Evolutionary conservation across 2,329 filamentous ascomycete genomes (phyloP).

Genomic region (Corniculantispora saksenae): DNA sequence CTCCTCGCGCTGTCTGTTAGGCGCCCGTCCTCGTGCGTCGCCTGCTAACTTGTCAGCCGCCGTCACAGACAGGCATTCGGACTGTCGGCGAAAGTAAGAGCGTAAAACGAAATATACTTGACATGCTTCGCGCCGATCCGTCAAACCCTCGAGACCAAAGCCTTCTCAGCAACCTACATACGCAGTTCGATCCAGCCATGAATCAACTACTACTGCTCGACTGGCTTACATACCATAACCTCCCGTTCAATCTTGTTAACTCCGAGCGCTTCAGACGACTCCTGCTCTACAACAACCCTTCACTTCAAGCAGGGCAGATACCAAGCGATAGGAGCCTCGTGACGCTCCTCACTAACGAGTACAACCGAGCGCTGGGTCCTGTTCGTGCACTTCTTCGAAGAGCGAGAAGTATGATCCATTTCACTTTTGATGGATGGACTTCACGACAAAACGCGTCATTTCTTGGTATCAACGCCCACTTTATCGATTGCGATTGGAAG

Average conservation of each 20-base stretch:
- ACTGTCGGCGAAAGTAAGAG: too few species aligned
- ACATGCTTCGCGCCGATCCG: conserved; percentile 1
- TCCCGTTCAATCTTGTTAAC: background rate
- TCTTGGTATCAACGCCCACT: background rate
- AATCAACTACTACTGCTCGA: background rate
- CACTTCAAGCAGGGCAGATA: background rate
- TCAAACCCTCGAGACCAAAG: conserved; percentile 3
- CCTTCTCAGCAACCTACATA: conserved; percentile 1
- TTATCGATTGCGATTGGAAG: background rate
- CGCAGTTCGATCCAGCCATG: background rate
- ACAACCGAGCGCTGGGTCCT: background rate
- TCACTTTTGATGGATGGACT: background rate
- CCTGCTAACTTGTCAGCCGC: too few species aligned
- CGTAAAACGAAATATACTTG: background rate
- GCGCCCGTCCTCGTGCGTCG: too few species aligned
- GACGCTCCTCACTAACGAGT: background rate
- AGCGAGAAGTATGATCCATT: background rate
- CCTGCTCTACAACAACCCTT: conserved; percentile 1
- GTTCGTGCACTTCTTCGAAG: conserved; percentile 1
- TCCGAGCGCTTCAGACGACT: conserved; percentile 3
- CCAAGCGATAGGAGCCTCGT: conserved; percentile 1
- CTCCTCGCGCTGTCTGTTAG: background rate
- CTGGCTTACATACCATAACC: conserved; percentile 5
- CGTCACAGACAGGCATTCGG: too few species aligned
- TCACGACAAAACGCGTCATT: background rate